Evolutionary conservation across 331 rosid genomes (phyloP), one percentile per base, ranked within the genome.

Genomic region (Rhamnella rubrinervis): DNA sequence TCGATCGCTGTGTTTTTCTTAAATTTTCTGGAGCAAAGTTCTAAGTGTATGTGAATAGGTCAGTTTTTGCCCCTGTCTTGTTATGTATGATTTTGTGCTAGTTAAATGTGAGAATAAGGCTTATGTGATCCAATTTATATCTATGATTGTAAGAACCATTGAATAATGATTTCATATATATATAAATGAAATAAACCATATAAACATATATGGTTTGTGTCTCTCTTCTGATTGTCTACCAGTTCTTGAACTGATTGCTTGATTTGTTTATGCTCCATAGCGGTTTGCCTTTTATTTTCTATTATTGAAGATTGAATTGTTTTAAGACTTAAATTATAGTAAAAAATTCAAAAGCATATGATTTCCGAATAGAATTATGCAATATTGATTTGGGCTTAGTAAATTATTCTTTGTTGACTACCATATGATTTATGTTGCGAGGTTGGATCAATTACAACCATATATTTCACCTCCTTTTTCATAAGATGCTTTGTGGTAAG

Each of bases 381-480:
- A 8, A 6, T 18, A 44, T 18, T 15, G 58, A 18, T 53, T 53
- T 21, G 5, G 18, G 20, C 25, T 53, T 19, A 6, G 19, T 53
- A 53, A 8, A 9, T 19, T 19, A 6, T 53, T 21, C 19, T 4
- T 53, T 56, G 18, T 31, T 65, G 40, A 47, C 66, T 61, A 25
- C 65, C 46, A 41, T 38, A 23, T 28, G 76, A 38, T 59, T 63
- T 66, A 70, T 59, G 52, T 85, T 87, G 77, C 96, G n/a, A 95
- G 97, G 99, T 95, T 39, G 99, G 99, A 74, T 91, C 90, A 37
- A 96, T 95, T 31, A 89, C 99, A 40, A 96, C 96, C 77, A 89
- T 95, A 79, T 91, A 97, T 78, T 95, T 86, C 87, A 87, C 93
- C 80, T 95, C 97, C 82, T 95, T 95, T 83, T 85, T 95, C 66